These are phyloP conservation scores for Reticulascus tulasneorum DNA, from an alignment of 2,329 filamentous ascomycete genomes.

Conservation along the genomic window DNA sequence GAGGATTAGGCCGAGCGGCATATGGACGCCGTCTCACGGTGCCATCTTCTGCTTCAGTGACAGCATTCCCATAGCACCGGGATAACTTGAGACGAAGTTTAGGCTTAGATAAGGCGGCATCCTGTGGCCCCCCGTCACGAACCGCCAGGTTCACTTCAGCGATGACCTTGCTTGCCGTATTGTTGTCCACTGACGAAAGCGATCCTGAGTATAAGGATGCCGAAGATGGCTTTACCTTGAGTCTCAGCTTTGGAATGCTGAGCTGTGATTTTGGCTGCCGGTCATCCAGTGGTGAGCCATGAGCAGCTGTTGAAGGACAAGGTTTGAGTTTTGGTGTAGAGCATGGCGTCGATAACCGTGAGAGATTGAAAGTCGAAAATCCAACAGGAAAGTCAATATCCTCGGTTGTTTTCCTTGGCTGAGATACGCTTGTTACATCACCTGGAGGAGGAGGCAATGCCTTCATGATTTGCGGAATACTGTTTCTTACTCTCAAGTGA, in stretches of 20 bases:
- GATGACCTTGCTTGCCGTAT: too few species aligned
- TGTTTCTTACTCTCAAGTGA: constrained; percentile 43
- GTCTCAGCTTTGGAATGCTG: not conserved
- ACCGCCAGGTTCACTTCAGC: too few species aligned
- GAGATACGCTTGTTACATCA: constrained; percentile 9
- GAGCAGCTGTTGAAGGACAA: too few species aligned
- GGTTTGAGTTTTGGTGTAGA: too few species aligned
- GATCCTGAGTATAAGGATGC: too few species aligned
- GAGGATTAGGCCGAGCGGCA: not conserved
- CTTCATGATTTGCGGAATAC: constrained; percentile 50
- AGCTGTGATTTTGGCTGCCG: not conserved
- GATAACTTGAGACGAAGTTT: constrained; percentile 23
- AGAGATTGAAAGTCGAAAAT: constrained; percentile 14
- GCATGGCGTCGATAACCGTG: too few species aligned
- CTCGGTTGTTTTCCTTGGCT: constrained; percentile 1
- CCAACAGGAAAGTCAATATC: constrained; percentile 5
- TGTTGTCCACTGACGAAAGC: too few species aligned
- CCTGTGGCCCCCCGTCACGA: too few species aligned
- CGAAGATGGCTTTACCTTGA: not conserved
- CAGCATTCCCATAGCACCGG: not conserved
- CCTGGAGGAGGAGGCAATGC: constrained; percentile 42
- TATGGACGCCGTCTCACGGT: constrained; percentile 2
- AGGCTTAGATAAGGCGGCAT: constrained; percentile 22
- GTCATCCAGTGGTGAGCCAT: too few species aligned
- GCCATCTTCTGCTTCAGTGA: not conserved